These are phyloP conservation scores for Emiliania huxleyi DNA, from an alignment of 78 protist species.

Conservation along the genomic window DNA sequence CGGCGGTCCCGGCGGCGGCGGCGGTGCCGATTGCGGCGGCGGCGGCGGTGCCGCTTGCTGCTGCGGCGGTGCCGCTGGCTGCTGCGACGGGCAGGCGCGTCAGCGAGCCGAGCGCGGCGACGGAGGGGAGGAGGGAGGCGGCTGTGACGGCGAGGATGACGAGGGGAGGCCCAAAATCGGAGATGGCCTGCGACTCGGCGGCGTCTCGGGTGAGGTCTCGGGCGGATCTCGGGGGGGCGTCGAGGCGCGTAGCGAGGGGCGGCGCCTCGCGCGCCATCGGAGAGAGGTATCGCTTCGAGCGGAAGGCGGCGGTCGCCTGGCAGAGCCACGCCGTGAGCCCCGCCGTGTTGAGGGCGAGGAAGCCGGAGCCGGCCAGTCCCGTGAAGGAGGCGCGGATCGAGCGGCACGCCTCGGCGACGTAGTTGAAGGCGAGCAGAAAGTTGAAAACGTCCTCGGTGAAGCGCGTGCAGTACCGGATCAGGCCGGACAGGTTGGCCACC, in stretches of 20 bases:
- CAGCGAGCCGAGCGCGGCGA: neutral
- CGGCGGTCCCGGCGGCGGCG: no score
- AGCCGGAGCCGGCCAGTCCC: neutral
- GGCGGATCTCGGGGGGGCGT: no score
- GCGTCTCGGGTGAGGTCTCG: no score
- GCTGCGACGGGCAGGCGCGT: neutral
- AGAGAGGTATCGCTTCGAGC: neutral
- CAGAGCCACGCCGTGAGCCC: neutral
- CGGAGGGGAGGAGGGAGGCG: neutral
- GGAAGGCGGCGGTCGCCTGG: neutral
- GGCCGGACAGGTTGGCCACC: neutral
- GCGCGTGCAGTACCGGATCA: conserved; percentile 17
- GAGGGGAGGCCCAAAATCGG: neutral
- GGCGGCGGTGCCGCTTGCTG: neutral
- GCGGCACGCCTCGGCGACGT: neutral
- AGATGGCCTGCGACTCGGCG: neutral
- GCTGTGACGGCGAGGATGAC: neutral
- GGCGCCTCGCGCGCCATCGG: neutral
- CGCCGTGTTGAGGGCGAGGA: neutral
- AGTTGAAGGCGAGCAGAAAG: neutral
- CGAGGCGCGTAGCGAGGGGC: no score
- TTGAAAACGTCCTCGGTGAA: conserved; percentile 29
- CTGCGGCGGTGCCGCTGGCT: neutral
- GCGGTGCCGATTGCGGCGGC: neutral
- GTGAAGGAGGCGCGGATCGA: neutral